Evolutionary conservation across 305 asterid species (phyloP), one percentile per base, ranked within the genome.

Genomic region (Fraxinus nigra): DNA sequence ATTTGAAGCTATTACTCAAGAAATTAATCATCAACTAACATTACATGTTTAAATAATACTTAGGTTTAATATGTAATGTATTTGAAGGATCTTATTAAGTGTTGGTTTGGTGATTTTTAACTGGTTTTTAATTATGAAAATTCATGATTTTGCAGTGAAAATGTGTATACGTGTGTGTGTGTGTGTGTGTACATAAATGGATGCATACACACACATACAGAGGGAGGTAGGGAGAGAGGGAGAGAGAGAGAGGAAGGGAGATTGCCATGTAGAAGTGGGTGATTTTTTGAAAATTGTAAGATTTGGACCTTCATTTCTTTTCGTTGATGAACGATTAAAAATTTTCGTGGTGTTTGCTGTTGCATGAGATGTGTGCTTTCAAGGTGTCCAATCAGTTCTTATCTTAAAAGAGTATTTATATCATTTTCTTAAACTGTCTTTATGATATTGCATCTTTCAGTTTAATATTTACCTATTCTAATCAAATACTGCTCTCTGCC

Each of bases 311-410:
- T 26, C 37, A 78, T 79, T 22, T 77, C 22, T 33, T 67, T 24
- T 78, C 40, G 16, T 9, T 30, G 77, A 7, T 75, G 72, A 46
- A 63, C 16, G 51, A 75, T 67, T 38, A 14, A 46, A 24, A 24
- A 35, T 8, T 76, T 37, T 37, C 54, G 5, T 79, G 82, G 43
- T 65, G 79, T 83, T 67, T 26, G 46, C 22, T 72, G 67, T 59
- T 69, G 46, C 40, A 18, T 79, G 70, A 76, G 65, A 69, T 69
- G 83, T 51, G 51, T 85, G 76, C 75, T 84, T 80, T 79, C 80
- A 72, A 80, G 37, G 48, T 79, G 51, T 85, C 76, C 76, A 78
- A 34, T 83, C 85, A 33, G 76, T 32, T 33, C 26, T 54, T 67
- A 26, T 67, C 43, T 63, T 80, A 80, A 79, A 34, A 67, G 80